phyloP scores from a whole-genome alignment of 2,329 filamentous ascomycete species.

The Claviceps humidiphila region DNA sequence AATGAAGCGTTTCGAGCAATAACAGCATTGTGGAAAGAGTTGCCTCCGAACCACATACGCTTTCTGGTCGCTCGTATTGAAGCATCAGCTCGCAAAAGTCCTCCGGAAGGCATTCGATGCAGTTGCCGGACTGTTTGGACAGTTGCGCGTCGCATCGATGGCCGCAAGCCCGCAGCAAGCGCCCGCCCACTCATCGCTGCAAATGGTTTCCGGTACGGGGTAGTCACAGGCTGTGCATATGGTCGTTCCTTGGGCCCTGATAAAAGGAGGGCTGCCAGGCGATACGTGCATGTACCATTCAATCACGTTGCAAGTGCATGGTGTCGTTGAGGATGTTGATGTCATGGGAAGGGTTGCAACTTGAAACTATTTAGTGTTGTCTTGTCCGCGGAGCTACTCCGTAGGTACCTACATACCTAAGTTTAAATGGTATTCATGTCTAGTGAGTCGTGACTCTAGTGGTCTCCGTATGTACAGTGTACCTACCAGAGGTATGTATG shows the following conservation, averaged over 20 bases:
- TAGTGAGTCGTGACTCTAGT: no score
- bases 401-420: no score
- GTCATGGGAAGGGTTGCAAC: neutral
- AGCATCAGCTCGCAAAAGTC: conserved; percentile 53
- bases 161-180: conserved; percentile 58
- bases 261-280: neutral
- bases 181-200: conserved; percentile 23
- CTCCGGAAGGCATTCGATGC: conserved; percentile 54
- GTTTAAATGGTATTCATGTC: no score
- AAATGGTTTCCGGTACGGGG: neutral
- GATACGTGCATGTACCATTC: neutral
- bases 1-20: conserved; percentile 51
- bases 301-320: neutral
- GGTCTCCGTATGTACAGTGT: no score
- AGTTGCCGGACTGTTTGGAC: conserved; percentile 46
- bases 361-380: neutral
- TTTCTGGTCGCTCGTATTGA: conserved; percentile 46
- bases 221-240: neutral
- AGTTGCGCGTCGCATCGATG: conserved; percentile 48
- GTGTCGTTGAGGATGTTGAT: neutral
- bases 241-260: neutral
- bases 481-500: no score
- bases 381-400: no score
- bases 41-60: conserved; percentile 66
- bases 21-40: conserved; percentile 71